These are phyloP conservation scores for Penicillium sp. DNA, from an alignment of 2,329 filamentous ascomycete genomes.

Conservation along the genomic window DNA sequence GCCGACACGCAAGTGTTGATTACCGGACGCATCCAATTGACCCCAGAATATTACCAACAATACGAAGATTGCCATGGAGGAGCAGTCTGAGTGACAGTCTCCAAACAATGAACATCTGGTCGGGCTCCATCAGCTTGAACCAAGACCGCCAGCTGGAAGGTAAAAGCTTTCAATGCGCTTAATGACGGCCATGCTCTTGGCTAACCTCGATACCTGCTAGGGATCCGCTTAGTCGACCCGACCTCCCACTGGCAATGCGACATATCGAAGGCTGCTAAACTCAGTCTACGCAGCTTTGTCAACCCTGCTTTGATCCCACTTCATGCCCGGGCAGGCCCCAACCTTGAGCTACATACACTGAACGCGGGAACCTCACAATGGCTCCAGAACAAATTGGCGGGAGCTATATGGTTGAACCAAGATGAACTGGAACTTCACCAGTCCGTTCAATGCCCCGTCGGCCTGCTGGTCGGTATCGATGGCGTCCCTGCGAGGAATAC, in stretches of 20 bases:
- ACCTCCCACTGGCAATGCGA: constrained; percentile 39
- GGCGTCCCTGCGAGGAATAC: constrained; percentile 22
- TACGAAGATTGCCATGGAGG: constrained; percentile 23
- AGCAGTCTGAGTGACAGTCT: constrained; percentile 1
- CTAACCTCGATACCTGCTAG: constrained; percentile 29
- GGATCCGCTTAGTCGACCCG: constrained; percentile 40
- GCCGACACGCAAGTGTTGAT: constrained; percentile 1
- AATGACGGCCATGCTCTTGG: constrained; percentile 7
- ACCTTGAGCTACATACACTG: constrained; percentile 44
- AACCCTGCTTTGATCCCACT: constrained; percentile 47
- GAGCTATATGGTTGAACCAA: constrained; percentile 39
- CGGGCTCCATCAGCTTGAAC: constrained; percentile 38
- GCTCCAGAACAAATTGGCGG: constrained; percentile 44
- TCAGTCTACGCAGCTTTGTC: constrained; percentile 42
- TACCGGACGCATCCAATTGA: constrained; percentile 2
- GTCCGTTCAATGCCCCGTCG: constrained; percentile 44
- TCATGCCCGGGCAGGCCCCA: constrained; percentile 45
- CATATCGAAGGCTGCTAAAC: constrained; percentile 38
- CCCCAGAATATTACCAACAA: constrained; percentile 5
- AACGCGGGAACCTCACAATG: constrained; percentile 41
- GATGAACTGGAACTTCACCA: constrained; percentile 36
- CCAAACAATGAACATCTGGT: constrained; percentile 44
- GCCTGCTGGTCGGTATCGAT: constrained; percentile 41
- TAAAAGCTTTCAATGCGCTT: constrained; percentile 23
- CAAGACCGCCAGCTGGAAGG: constrained; percentile 37